A percentile compares a stretch with the other conserved stretches of the same genome.
Conservation (phyloP, 345 rosid genomes). For the Camelina neglecta region DNA sequence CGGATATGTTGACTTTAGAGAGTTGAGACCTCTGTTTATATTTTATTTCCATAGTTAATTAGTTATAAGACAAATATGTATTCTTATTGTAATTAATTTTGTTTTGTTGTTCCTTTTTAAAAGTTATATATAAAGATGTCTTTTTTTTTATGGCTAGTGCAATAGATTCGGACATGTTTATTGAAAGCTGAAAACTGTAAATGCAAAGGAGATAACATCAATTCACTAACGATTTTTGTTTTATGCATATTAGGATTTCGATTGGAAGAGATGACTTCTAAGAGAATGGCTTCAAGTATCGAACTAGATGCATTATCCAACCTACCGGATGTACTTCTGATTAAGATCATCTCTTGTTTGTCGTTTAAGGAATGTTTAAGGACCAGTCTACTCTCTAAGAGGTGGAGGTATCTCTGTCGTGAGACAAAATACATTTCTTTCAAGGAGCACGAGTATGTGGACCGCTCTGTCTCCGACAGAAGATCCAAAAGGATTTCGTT, state of each 20-base stretch:
- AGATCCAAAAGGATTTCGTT: constrained; percentile 28
- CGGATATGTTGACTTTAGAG: too few species aligned
- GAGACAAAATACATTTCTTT: constrained; percentile 41
- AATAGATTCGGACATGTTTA: not conserved
- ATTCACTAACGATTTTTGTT: not conserved
- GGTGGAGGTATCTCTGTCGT: constrained; percentile 45
- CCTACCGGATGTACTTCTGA: constrained; percentile 23
- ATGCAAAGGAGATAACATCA: not conserved
- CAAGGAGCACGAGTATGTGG: constrained; percentile 36
- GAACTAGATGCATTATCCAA: constrained; percentile 35
- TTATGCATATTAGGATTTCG: not conserved
- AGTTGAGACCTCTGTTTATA: too few species aligned
- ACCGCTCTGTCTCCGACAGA: constrained; percentile 13
- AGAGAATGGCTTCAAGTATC: not conserved
- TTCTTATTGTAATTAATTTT: too few species aligned
- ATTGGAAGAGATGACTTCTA: not conserved
- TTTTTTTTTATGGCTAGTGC: not conserved
- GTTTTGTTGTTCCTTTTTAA: too few species aligned
- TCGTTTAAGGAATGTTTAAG: constrained; percentile 52
- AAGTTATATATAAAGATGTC: too few species aligned
- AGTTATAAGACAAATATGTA: too few species aligned
- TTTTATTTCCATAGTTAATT: too few species aligned
- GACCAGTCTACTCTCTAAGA: constrained; percentile 43
- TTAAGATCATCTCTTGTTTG: constrained; percentile 41
- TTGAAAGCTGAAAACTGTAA: not conserved